Conservation (phyloP, 805 yeast species). For the Zygotorulaspora chibaensis region DNA sequence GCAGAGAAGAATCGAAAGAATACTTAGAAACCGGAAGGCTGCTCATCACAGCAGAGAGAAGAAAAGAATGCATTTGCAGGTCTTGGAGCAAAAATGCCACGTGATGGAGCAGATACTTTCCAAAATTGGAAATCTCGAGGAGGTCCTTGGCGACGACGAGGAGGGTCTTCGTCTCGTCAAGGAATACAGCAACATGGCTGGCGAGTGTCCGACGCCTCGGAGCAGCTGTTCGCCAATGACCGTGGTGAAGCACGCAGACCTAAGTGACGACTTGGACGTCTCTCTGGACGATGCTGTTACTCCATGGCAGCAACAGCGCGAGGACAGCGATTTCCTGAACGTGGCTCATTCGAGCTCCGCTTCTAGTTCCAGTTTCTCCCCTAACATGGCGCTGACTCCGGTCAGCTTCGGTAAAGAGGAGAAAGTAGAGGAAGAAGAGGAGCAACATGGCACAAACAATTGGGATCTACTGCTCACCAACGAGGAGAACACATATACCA, state of each 20-base stretch:
- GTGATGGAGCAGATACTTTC: constrained; percentile 30
- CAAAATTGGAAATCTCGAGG: constrained; percentile 20
- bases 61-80: constrained; percentile 88
- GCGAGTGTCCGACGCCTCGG: constrained; percentile 1
- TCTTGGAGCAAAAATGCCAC: constrained; percentile 53
- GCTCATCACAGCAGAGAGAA: constrained; percentile 97
- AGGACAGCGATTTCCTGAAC: background rate
- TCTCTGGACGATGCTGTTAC: background rate
- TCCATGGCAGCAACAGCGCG: background rate
- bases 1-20: constrained; percentile 90
- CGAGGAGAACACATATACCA: constrained; percentile 3
- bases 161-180: constrained; percentile 11
- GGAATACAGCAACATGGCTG: constrained; percentile 5
- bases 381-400: constrained; percentile 12
- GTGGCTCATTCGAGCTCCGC: background rate
- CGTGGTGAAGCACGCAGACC: background rate
- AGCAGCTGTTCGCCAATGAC: background rate
- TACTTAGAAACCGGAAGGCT: constrained; percentile 89
- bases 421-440: background rate
- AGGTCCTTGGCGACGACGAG: constrained; percentile 12
- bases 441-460: background rate
- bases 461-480: constrained; percentile 14
- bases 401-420: constrained; percentile 13
- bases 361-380: constrained; percentile 5
- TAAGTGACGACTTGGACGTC: background rate